phyloP scores from a whole-genome alignment of 345 rosid genomes.

The Gossypium arboreum region DNA sequence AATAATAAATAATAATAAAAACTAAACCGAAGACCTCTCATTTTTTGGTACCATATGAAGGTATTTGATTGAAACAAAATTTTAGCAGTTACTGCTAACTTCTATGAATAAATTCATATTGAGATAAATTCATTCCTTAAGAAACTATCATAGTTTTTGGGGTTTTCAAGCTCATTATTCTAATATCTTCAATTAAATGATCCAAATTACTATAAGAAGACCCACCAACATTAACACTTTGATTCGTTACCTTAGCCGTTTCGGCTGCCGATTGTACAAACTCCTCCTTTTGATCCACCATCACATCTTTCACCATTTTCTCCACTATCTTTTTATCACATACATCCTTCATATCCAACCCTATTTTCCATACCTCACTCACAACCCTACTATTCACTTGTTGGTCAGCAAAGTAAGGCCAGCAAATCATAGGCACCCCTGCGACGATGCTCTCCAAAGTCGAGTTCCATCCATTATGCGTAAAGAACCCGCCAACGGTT shows the following conservation, averaged over 20 bases:
- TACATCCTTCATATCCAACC: constrained; percentile 67
- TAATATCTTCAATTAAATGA: constrained; percentile 36
- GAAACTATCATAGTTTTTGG: background rate
- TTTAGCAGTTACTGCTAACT: too few species aligned
- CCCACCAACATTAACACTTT: constrained; percentile 30
- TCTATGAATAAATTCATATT: too few species aligned
- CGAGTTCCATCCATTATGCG: constrained; percentile 82
- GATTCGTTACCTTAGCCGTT: constrained; percentile 30
- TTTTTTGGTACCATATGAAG: too few species aligned
- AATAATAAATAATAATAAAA: too few species aligned
- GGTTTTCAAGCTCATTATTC: constrained; percentile 14
- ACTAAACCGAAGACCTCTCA: too few species aligned
- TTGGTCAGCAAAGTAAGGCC: constrained; percentile 64
- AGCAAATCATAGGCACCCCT: constrained; percentile 72
- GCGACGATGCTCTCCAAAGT: constrained; percentile 57
- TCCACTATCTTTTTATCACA: constrained; percentile 46
- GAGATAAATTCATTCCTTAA: background rate
- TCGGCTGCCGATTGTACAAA: constrained; percentile 20
- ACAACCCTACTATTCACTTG: constrained; percentile 50
- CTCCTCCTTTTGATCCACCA: constrained; percentile 51
- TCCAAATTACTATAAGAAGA: constrained; percentile 36
- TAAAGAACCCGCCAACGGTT: constrained; percentile 56
- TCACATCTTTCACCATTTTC: constrained; percentile 48
- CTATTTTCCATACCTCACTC: constrained; percentile 54
- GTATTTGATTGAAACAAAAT: too few species aligned